Evolutionary conservation across 1,139 yeast species (phyloP).

Genomic region (Geotrichum fermentans): DNA sequence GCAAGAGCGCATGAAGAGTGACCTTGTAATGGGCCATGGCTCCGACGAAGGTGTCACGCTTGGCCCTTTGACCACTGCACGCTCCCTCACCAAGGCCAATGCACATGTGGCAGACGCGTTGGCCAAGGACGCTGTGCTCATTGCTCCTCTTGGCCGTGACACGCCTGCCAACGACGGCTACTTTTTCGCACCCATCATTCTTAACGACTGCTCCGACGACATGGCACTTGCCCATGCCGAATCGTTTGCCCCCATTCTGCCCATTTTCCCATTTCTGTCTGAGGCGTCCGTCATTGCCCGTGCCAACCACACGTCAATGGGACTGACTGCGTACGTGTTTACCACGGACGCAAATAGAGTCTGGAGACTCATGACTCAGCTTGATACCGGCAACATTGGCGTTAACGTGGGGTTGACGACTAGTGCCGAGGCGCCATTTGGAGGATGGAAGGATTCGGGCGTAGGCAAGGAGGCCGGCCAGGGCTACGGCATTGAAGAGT

Average conservation of each 20-base stretch:
- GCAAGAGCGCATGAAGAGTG: slow-evolving; percentile 45
- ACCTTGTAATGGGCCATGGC: slow-evolving; percentile 61
- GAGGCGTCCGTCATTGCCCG: slow-evolving; percentile 55
- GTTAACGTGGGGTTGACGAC: slow-evolving; percentile 57
- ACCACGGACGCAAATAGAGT: slow-evolving; percentile 52
- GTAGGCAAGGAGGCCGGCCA: slow-evolving; percentile 61
- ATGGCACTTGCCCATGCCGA: slow-evolving; percentile 61
- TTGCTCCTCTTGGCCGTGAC: slow-evolving; percentile 37
- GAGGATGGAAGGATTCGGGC: slow-evolving; percentile 61
- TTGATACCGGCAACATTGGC: slow-evolving; percentile 61
- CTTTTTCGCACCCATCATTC: slow-evolving; percentile 62
- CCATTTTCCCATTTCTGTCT: slow-evolving; percentile 41
- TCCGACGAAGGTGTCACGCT: slow-evolving; percentile 54
- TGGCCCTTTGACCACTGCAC: slow-evolving; percentile 61
- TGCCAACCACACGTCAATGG: slow-evolving; percentile 58
- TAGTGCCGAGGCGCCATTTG: slow-evolving; percentile 58
- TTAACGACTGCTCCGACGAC: slow-evolving; percentile 53
- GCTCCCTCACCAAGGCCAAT: slow-evolving; percentile 54
- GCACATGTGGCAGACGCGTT: slow-evolving; percentile 61
- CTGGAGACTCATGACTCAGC: slow-evolving; percentile 54
- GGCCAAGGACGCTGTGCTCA: slow-evolving; percentile 55
- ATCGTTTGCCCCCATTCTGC: slow-evolving; percentile 74
- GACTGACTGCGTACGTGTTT: slow-evolving; percentile 65
- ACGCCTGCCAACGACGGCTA: slow-evolving; percentile 36
- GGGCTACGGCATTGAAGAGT: slow-evolving; percentile 56